Conservation (phyloP, 2,329 filamentous ascomycete species). For the Rhynchosporium agropyri region DNA sequence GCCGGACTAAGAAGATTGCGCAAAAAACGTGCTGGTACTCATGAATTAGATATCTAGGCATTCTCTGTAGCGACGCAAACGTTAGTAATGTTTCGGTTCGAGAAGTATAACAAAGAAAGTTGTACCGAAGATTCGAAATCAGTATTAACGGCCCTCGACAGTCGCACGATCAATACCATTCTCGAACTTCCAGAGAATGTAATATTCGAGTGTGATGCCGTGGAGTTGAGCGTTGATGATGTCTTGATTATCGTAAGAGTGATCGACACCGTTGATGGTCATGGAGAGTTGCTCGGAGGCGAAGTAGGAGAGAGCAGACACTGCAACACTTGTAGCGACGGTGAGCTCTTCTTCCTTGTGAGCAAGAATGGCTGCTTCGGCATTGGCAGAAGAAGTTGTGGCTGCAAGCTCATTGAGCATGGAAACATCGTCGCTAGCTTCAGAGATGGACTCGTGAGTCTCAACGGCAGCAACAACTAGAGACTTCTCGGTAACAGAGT, state of each 20-base stretch:
- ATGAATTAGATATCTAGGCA: not conserved
- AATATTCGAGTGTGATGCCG: conserved; percentile 4
- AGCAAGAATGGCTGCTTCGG: no score
- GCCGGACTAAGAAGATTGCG: conserved; percentile 2
- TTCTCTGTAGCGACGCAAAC: not conserved
- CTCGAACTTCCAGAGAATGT: conserved; percentile 10
- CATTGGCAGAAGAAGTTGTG: no score
- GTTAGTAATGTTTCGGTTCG: not conserved
- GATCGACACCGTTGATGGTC: not conserved
- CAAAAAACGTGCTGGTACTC: not conserved
- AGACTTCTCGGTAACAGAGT: no score
- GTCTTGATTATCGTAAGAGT: conserved; percentile 7
- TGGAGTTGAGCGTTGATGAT: conserved; percentile 6
- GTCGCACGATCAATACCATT: conserved; percentile 8
- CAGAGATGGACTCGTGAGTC: no score
- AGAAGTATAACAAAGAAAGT: not conserved
- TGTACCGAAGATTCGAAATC: not conserved
- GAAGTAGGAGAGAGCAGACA: not conserved
- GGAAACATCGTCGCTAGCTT: not conserved
- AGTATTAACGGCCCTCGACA: not conserved
- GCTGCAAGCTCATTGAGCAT: not conserved
- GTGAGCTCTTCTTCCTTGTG: not conserved
- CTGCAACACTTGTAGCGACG: conserved; percentile 14
- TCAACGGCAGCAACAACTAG: not conserved
- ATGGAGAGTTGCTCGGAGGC: not conserved